Conservation (phyloP, 306 rosid species). For the Myrica gale region DNA sequence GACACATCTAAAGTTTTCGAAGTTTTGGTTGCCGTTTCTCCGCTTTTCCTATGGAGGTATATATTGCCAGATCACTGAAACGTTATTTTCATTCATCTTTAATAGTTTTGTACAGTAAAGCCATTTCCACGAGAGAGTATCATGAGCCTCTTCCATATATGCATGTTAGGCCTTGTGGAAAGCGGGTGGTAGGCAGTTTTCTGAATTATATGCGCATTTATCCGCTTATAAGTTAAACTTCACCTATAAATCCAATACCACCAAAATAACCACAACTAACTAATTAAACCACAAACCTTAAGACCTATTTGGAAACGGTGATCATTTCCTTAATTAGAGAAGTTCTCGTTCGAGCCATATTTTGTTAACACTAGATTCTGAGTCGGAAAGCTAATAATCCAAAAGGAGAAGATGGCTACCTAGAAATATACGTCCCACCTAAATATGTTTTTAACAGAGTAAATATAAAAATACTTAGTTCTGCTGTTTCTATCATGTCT, state of each 20-base stretch:
- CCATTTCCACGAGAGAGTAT: not conserved
- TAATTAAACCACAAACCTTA: conserved; percentile 28
- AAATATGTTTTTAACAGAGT: conserved; percentile 32
- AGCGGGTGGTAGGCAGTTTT: conserved; percentile 37
- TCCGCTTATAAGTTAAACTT: conserved; percentile 25
- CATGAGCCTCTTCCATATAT: not conserved
- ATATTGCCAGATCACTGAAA: conserved; percentile 19
- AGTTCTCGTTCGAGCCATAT: conserved; percentile 15
- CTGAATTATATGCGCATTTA: conserved; percentile 10
- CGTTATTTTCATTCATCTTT: conserved; percentile 31
- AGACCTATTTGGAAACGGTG: conserved; percentile 28
- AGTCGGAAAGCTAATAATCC: conserved; percentile 25
- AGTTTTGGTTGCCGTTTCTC: conserved; percentile 11
- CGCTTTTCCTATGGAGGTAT: conserved; percentile 19
- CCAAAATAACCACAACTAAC: conserved; percentile 34
- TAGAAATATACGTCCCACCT: conserved; percentile 55
- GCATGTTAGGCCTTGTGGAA: conserved; percentile 13
- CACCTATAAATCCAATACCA: conserved; percentile 30
- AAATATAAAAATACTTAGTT: conserved; percentile 43
- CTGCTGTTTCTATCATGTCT: conserved; percentile 53
- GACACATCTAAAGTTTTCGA: not conserved
- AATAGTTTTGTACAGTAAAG: conserved; percentile 34
- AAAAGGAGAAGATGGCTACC: conserved; percentile 33
- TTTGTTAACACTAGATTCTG: conserved; percentile 1
- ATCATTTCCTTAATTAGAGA: conserved; percentile 20